These are phyloP conservation scores for Thraustochytrium sp. DNA, from an alignment of 352 stramenopile genomes.

Conservation along the genomic window DNA sequence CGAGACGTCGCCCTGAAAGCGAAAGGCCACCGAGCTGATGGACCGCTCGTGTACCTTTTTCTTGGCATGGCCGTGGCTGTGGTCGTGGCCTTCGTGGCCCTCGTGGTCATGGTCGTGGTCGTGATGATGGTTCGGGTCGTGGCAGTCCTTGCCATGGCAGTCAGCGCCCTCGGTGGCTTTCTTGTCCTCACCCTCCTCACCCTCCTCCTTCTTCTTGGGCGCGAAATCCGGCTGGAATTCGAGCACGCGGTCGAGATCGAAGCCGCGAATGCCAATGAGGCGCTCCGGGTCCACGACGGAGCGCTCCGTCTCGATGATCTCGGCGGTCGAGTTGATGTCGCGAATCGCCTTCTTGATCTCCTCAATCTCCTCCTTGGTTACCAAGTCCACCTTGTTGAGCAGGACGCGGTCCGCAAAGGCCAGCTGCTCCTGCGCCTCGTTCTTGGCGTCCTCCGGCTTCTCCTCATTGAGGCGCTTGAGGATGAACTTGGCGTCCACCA, in stretches of 20 bases:
- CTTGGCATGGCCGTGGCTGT: not conserved
- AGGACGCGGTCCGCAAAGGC: slow-evolving; percentile 96
- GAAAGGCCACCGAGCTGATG: slow-evolving; percentile 22
- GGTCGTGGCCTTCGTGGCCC: not conserved
- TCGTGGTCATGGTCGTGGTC: not conserved
- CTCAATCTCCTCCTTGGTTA: slow-evolving; percentile 63
- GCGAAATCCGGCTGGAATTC: slow-evolving; percentile 1
- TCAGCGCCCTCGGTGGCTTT: not conserved
- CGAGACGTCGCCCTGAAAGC: not conserved
- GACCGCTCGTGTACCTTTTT: not conserved
- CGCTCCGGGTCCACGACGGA: slow-evolving; percentile 51
- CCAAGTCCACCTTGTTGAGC: slow-evolving; percentile 96
- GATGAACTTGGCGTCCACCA: slow-evolving; percentile 92
- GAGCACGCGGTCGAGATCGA: not conserved
- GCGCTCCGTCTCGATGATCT: slow-evolving; percentile 45
- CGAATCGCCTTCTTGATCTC: slow-evolving; percentile 55
- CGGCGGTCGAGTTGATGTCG: slow-evolving; percentile 65
- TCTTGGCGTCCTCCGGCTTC: slow-evolving; percentile 1
- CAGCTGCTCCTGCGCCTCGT: slow-evolving; percentile 72
- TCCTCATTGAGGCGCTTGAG: slow-evolving; percentile 57
- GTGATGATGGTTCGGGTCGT: not conserved
- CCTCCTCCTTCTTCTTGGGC: not conserved
- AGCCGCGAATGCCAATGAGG: slow-evolving; percentile 54
- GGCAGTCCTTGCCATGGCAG: not conserved
- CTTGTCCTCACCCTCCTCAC: too few species aligned